phyloP scores from a whole-genome alignment of 495 filamentous ascomycete genomes.

The Cetradonia linearis region DNA sequence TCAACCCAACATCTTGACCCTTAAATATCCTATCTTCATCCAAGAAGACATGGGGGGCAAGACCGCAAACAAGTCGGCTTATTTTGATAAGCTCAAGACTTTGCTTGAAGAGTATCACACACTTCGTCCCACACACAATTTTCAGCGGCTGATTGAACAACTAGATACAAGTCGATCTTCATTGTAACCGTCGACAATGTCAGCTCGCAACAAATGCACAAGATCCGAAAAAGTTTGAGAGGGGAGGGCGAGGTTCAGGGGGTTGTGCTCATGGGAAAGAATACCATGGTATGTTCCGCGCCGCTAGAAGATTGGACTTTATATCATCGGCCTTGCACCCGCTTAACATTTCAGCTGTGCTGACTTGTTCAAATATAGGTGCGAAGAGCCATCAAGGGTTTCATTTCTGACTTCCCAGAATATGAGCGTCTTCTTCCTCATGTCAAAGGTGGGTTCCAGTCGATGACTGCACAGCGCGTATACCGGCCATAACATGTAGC shows the following conservation, averaged over 20 bases:
- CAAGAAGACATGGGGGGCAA: conserved; percentile 99
- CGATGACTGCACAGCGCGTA: not conserved
- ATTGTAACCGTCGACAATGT: conserved; percentile 92
- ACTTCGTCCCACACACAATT: not conserved
- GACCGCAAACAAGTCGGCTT: conserved; percentile 82
- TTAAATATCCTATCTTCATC: conserved; percentile 97
- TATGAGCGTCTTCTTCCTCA: conserved; percentile 93
- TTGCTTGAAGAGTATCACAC: conserved; percentile 72
- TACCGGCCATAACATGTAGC: not conserved
- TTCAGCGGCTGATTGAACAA: not conserved
- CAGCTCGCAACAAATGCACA: conserved; percentile 99
- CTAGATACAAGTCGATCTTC: conserved; percentile 64
- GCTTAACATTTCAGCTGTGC: not conserved
- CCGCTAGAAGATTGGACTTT: not conserved
- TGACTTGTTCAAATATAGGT: conserved; percentile 42
- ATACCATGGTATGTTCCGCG: conserved; percentile 33
- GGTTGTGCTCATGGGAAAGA: conserved; percentile 98
- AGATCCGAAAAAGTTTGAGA: conserved; percentile 85
- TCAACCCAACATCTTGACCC: conserved; percentile 45
- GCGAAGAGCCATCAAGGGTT: conserved; percentile 94
- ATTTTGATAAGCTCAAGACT: conserved; percentile 98
- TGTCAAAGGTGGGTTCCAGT: conserved; percentile 57
- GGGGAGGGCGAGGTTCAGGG: conserved; percentile 58
- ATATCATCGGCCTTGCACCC: not conserved
- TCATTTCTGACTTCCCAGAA: conserved; percentile 81